Evolutionary conservation across 1,139 yeast species (phyloP).

Genomic region (Hemisphaericaspora xylanilytica): DNA sequence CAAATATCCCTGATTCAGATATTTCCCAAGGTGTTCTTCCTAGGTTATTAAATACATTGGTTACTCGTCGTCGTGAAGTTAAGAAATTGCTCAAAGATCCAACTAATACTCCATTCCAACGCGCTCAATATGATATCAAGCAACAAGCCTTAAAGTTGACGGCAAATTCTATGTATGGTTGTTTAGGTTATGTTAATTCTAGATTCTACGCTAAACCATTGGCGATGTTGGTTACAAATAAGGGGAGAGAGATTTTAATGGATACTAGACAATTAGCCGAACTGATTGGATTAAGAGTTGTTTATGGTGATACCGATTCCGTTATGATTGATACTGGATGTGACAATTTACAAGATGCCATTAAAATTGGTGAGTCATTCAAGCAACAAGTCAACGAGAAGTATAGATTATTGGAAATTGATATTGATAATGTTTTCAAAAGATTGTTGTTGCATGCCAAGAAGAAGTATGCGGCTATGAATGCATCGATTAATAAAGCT

Average conservation of each 20-base stretch:
- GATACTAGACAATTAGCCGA: constrained; percentile 94
- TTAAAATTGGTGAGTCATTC: constrained; percentile 80
- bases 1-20: constrained; percentile 63
- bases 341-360: constrained; percentile 65
- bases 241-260: constrained; percentile 94
- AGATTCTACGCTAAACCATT: constrained; percentile 94
- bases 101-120: constrained; percentile 57
- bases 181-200: constrained; percentile 89
- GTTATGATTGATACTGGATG: constrained; percentile 97
- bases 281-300: constrained; percentile 74
- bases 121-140: constrained; percentile 85
- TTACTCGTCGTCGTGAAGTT: constrained; percentile 89
- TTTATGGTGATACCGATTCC: constrained; percentile 98
- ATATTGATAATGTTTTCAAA: constrained; percentile 89
- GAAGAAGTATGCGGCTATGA: constrained; percentile 96
- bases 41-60: constrained; percentile 74
- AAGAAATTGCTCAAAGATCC: constrained; percentile 82
- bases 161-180: constrained; percentile 99
- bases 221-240: constrained; percentile 92
- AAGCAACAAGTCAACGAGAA: constrained; percentile 84
- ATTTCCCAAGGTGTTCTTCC: constrained; percentile 76
- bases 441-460: constrained; percentile 87
- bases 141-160: constrained; percentile 96
- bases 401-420: constrained; percentile 84
- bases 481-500: constrained; percentile 45